Evolutionary conservation across 108 stramenopile genomes (phyloP).

Genomic region (Parietichytrium sp.): DNA sequence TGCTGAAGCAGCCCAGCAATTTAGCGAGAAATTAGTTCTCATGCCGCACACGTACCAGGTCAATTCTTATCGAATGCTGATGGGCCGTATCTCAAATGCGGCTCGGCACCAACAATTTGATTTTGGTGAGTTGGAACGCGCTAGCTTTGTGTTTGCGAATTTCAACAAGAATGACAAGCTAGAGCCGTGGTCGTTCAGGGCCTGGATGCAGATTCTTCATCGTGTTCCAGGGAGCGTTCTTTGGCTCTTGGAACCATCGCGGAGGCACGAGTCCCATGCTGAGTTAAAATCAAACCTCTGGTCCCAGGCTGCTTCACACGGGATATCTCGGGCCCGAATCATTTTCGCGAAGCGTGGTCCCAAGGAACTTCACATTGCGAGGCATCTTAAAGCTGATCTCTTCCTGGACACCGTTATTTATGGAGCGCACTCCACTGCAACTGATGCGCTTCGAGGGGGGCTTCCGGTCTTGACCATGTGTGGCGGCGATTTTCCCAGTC

Average conservation of each 20-base stretch:
- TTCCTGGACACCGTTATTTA: slow-evolving; percentile 61
- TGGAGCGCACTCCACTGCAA: slow-evolving; percentile 66
- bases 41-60: slow-evolving; percentile 59
- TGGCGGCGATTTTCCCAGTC: slow-evolving; percentile 40
- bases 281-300: slow-evolving; percentile 36
- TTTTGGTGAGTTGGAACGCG: neutral
- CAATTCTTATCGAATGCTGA: slow-evolving; percentile 45
- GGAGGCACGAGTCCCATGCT: neutral
- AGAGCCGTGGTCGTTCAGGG: slow-evolving; percentile 49
- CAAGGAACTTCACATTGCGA: slow-evolving; percentile 53
- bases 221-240: slow-evolving; percentile 52
- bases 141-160: slow-evolving; percentile 50
- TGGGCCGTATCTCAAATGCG: neutral
- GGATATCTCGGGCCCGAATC: slow-evolving; percentile 45
- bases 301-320: slow-evolving; percentile 41
- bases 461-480: slow-evolving; percentile 49
- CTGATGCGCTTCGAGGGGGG: slow-evolving; percentile 58
- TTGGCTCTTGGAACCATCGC: slow-evolving; percentile 54
- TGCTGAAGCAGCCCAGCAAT: slow-evolving; percentile 44
- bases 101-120: neutral
- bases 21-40: slow-evolving; percentile 52
- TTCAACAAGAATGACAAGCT: slow-evolving; percentile 64
- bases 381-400: slow-evolving; percentile 55
- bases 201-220: slow-evolving; percentile 53
- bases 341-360: slow-evolving; percentile 48